A percentile compares a stretch with the other conserved stretches of the same genome.
Evolutionary conservation across 2,329 filamentous ascomycete species (phyloP).

Genomic region (Emmonsiellopsis sp.): DNA sequence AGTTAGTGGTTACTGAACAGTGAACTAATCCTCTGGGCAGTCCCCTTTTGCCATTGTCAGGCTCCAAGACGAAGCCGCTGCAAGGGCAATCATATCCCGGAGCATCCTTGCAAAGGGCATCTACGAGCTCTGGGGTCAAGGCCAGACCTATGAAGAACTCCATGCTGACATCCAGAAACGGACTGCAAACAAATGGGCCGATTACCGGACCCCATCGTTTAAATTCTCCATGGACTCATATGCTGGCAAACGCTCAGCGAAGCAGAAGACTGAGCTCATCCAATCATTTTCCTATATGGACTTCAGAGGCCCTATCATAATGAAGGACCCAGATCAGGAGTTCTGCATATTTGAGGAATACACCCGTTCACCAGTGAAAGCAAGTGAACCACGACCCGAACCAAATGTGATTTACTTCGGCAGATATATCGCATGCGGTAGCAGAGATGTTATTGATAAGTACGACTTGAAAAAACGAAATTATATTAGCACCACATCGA

Average conservation of each 20-base stretch:
- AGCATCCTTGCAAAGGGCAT: slow-evolving; percentile 76
- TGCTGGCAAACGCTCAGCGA: slow-evolving; percentile 57
- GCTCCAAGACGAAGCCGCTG: slow-evolving; percentile 56
- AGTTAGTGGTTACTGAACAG: neutral
- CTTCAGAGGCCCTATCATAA: slow-evolving; percentile 67
- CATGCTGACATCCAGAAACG: slow-evolving; percentile 53
- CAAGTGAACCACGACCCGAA: slow-evolving; percentile 29
- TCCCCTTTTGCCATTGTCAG: slow-evolving; percentile 77
- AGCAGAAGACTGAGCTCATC: slow-evolving; percentile 63
- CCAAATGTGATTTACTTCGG: slow-evolving; percentile 62
- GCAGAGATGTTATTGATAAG: slow-evolving; percentile 56
- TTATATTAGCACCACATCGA: slow-evolving; percentile 93
- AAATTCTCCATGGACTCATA: slow-evolving; percentile 79
- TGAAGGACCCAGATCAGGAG: slow-evolving; percentile 62
- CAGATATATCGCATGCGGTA: slow-evolving; percentile 57
- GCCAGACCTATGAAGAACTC: slow-evolving; percentile 55
- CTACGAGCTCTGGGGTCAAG: slow-evolving; percentile 81
- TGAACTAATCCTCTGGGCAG: slow-evolving; percentile 35
- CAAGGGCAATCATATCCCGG: slow-evolving; percentile 58
- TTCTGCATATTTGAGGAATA: slow-evolving; percentile 73
- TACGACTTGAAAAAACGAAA: slow-evolving; percentile 87
- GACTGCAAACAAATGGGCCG: slow-evolving; percentile 56
- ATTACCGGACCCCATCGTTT: slow-evolving; percentile 60
- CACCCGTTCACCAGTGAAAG: slow-evolving; percentile 3
- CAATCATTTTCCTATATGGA: slow-evolving; percentile 70